Conservation (phyloP, 2,329 filamentous ascomycete genomes). For the Diaporthe humulicola region DNA sequence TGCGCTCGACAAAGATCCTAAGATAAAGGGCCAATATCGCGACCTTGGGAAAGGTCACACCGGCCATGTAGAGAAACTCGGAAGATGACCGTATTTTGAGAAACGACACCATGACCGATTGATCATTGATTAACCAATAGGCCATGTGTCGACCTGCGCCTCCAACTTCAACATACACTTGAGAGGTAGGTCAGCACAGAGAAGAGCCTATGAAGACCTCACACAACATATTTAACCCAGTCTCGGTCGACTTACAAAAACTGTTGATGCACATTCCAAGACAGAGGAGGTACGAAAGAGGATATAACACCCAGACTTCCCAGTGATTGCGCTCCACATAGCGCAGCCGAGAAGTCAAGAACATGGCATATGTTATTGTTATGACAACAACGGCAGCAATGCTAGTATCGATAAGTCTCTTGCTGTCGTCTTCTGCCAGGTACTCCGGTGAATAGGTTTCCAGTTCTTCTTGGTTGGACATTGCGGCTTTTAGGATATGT, state of each 20-base stretch:
- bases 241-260: background rate
- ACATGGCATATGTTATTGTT: background rate
- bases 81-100: background rate
- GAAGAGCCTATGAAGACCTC: too few species aligned
- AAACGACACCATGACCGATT: background rate
- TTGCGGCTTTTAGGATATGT: too few species aligned
- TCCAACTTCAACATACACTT: background rate
- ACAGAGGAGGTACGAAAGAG: background rate
- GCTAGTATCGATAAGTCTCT: background rate
- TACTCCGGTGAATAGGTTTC: background rate
- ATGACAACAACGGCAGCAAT: background rate
- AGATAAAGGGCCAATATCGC: constrained; percentile 1
- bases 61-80: background rate
- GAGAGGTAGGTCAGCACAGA: background rate
- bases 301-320: background rate
- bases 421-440: background rate
- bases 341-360: background rate
- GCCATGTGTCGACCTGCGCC: background rate
- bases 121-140: background rate
- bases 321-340: background rate
- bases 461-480: too few species aligned
- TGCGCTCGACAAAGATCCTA: background rate
- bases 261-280: background rate
- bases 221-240: too few species aligned
- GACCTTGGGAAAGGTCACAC: background rate